phyloP scores from a whole-genome alignment of 371 early-diverging fungal genomes.

The Mucor racemosus region DNA sequence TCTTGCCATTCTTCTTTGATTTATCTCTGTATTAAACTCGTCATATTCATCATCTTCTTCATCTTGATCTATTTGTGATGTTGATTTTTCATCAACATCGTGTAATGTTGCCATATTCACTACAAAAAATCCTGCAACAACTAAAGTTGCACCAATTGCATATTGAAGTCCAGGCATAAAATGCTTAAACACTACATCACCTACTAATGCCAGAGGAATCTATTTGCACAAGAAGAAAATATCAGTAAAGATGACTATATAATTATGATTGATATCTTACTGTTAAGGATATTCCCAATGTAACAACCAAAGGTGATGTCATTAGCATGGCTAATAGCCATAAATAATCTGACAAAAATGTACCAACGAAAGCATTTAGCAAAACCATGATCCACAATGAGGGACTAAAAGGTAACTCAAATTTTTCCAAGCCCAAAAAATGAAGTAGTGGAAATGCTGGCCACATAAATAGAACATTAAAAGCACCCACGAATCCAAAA shows the following conservation, averaged over 20 bases:
- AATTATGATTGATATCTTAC: constrained; percentile 27
- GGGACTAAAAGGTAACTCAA: constrained; percentile 65
- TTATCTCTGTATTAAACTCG: constrained; percentile 4
- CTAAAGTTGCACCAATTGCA: constrained; percentile 68
- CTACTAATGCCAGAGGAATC: constrained; percentile 77
- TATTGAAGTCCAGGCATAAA: constrained; percentile 61
- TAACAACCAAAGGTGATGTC: constrained; percentile 82
- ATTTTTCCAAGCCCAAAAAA: constrained; percentile 67
- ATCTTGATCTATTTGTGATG: neutral
- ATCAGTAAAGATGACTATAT: neutral
- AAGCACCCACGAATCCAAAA: constrained; percentile 84
- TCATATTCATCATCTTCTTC: constrained; percentile 12
- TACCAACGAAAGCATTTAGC: constrained; percentile 79
- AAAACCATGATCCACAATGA: constrained; percentile 65
- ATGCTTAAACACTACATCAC: constrained; percentile 73
- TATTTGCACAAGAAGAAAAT: constrained; percentile 7
- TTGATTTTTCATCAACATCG: constrained; percentile 37
- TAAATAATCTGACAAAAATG: constrained; percentile 81
- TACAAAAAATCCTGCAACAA: constrained; percentile 72
- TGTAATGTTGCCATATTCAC: constrained; percentile 57
- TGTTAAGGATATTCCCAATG: constrained; percentile 78
- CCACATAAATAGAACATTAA: constrained; percentile 73
- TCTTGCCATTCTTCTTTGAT: constrained; percentile 13
- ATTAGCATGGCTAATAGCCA: constrained; percentile 82
- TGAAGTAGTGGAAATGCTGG: constrained; percentile 74